phyloP scores from a whole-genome alignment of 352 stramenopile genomes.

The Globisporangium sylvaticum region DNA sequence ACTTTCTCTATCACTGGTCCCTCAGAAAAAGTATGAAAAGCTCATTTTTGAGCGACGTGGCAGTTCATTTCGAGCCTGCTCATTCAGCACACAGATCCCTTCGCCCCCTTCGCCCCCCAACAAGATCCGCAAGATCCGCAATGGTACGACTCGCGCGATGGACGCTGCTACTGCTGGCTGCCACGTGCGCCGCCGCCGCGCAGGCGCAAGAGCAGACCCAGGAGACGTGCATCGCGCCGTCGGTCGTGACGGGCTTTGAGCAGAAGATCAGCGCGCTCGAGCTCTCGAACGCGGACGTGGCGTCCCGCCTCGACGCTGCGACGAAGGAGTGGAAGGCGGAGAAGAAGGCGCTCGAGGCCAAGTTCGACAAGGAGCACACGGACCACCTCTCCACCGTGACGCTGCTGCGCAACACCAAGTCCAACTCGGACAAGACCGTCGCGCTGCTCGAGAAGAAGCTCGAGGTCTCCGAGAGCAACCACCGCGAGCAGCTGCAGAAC shows the following conservation, averaged over 20 bases:
- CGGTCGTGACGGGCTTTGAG: constrained; percentile 39
- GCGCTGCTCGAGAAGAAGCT: constrained; percentile 28
- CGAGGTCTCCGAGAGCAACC: constrained; percentile 14
- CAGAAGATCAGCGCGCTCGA: constrained; percentile 41
- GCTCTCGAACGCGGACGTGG: constrained; percentile 31
- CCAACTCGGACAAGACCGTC: constrained; percentile 19
- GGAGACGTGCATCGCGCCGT: constrained; percentile 28
- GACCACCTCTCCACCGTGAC: constrained; percentile 14
- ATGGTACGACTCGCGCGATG: constrained; percentile 39
- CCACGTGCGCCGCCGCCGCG: constrained; percentile 25
- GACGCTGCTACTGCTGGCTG: constrained; percentile 34
- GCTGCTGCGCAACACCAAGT: constrained; percentile 20
- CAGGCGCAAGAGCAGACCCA: constrained; percentile 20
- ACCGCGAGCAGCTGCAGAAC: constrained; percentile 17
- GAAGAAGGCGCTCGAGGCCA: constrained; percentile 29
- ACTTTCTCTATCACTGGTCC: not conserved
- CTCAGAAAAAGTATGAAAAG: not conserved
- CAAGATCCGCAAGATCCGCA: not conserved
- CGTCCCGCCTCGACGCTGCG: constrained; percentile 37
- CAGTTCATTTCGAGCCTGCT: not conserved
- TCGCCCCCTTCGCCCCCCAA: not conserved
- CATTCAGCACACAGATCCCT: not conserved
- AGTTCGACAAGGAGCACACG: constrained; percentile 36
- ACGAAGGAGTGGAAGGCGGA: constrained; percentile 28
- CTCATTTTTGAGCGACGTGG: not conserved